Percentiles rank a stretch among this genome's conserved stretches.
These are phyloP conservation scores for Boeremia lycopersici DNA, from an alignment of 2,329 filamentous ascomycete genomes.

Conservation along the genomic window DNA sequence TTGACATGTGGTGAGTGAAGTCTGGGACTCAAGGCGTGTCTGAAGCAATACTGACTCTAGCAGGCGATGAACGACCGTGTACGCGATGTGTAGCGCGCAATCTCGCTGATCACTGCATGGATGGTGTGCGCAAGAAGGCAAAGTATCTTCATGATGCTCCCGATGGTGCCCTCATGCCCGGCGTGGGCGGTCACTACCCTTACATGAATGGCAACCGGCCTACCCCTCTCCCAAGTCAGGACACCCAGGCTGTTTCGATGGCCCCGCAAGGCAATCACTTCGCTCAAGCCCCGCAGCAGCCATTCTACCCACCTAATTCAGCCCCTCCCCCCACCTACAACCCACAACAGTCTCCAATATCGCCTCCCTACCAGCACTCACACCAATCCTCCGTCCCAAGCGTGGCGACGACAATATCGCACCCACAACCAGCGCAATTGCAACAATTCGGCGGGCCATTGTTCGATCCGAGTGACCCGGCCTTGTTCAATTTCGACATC, in stretches of 20 bases:
- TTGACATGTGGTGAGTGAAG: slow-evolving; percentile 89
- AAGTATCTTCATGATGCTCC: slow-evolving; percentile 98
- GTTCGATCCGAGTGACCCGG: slow-evolving; percentile 90
- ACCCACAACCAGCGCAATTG: slow-evolving; percentile 46
- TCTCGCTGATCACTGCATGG: slow-evolving; percentile 88
- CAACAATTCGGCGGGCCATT: slow-evolving; percentile 62
- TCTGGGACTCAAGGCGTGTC: neutral
- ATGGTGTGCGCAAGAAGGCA: slow-evolving; percentile 97
- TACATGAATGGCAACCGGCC: slow-evolving; percentile 56
- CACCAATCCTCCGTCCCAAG: slow-evolving; percentile 53
- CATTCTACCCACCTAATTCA: slow-evolving; percentile 51
- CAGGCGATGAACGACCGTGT: slow-evolving; percentile 94
- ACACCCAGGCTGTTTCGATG: slow-evolving; percentile 31
- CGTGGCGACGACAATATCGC: slow-evolving; percentile 54
- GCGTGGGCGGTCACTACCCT: slow-evolving; percentile 74
- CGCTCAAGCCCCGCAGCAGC: slow-evolving; percentile 43
- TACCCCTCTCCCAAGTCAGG: slow-evolving; percentile 40
- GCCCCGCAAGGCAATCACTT: slow-evolving; percentile 53
- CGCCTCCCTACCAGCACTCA: slow-evolving; percentile 71
- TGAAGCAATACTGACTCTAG: neutral
- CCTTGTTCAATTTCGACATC: slow-evolving; percentile 93
- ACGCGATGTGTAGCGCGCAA: slow-evolving; percentile 92
- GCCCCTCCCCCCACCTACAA: slow-evolving; percentile 57
- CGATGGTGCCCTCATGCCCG: slow-evolving; percentile 85
- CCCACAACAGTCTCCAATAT: slow-evolving; percentile 75